Conservation (phyloP, 192 early-diverging fungal species). For the Linnemannia elongata region DNA sequence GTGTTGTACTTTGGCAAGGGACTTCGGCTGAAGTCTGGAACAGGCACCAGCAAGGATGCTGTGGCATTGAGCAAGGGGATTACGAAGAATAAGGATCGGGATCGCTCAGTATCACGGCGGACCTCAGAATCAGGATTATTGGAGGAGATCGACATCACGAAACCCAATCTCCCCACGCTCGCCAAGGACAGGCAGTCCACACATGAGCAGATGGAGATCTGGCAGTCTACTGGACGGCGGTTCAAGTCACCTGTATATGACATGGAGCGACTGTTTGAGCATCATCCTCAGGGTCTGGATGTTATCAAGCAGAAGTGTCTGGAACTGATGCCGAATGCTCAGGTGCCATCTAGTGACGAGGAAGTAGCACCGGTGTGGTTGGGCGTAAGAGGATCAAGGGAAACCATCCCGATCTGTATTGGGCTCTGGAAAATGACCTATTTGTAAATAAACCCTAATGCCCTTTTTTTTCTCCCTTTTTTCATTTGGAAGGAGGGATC, state of each 20-base stretch:
- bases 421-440: conserved; percentile 41
- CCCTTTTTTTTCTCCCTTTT: too few relatives aligned
- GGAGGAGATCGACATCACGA: not conserved
- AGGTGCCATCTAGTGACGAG: not conserved
- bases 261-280: conserved; percentile 23
- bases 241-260: conserved; percentile 26
- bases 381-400: conserved; percentile 11
- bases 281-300: conserved; percentile 29
- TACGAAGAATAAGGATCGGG: not conserved
- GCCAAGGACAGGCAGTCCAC: not conserved
- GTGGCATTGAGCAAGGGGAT: not conserved
- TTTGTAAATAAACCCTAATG: not conserved
- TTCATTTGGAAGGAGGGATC: too few relatives aligned
- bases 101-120: too few relatives aligned
- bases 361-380: not conserved
- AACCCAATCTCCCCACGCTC: not conserved
- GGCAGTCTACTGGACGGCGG: not conserved
- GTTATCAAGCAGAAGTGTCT: conserved; percentile 8
- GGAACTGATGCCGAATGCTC: not conserved
- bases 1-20: conserved; percentile 19
- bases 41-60: not conserved
- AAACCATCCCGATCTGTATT: not conserved
- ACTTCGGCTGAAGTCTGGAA: too few relatives aligned
- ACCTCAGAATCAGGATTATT: not conserved
- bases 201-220: not conserved